Evolutionary conservation across 148 eudicot genomes (phyloP).

Genomic region (Vaccinium vitisidaea): DNA sequence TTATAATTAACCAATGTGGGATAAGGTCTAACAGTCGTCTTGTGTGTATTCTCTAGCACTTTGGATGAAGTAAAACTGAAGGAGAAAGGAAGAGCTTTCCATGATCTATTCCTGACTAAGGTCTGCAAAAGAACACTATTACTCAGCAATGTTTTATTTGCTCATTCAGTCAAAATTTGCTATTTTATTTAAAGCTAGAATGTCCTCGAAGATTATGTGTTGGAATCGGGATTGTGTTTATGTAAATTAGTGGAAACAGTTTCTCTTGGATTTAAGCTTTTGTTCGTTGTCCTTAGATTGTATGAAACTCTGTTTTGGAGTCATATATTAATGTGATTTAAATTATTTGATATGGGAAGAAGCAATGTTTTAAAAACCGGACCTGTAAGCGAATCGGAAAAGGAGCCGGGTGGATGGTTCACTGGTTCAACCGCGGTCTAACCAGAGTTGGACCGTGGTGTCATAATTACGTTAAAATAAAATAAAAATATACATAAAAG

Average conservation of each 20-base stretch:
- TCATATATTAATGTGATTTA: background rate
- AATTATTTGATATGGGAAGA: background rate
- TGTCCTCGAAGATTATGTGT: background rate
- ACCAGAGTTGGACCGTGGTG: no score
- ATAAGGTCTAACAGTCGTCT: no score
- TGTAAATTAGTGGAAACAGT: background rate
- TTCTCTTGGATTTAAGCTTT: background rate
- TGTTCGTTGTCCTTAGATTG: background rate
- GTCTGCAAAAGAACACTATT: conserved; percentile 26
- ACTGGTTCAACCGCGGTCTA: no score
- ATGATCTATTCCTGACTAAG: conserved; percentile 93
- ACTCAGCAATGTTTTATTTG: background rate
- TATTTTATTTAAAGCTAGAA: background rate
- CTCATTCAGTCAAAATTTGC: background rate
- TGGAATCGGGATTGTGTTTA: background rate
- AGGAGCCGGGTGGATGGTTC: no score
- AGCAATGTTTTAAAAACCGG: no score
- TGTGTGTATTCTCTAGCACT: conserved; percentile 41
- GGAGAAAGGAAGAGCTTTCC: conserved; percentile 94
- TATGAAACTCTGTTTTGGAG: background rate
- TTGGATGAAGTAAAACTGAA: conserved; percentile 79
- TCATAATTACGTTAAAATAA: no score
- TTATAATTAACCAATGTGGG: no score
- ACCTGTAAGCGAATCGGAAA: no score
- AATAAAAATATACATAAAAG: no score